These are phyloP conservation scores for Monilinia aucupariae DNA, from an alignment of 2,329 filamentous ascomycete species.

Conservation along the genomic window DNA sequence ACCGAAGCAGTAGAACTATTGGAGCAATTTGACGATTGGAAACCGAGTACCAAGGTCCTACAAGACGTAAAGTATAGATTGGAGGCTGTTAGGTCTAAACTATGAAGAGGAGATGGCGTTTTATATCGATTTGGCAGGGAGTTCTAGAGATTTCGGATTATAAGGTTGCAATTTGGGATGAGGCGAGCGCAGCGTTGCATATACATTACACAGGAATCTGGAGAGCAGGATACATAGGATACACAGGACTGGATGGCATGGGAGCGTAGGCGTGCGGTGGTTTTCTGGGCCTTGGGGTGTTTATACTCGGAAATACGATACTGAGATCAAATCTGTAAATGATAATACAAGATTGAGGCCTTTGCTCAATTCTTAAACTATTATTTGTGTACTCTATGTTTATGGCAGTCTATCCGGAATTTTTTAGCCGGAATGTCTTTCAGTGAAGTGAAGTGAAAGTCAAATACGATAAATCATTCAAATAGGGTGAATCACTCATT, in stretches of 20 bases:
- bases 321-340: background rate
- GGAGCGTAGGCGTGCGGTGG: constrained; percentile 2
- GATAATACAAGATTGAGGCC: background rate
- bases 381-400: background rate
- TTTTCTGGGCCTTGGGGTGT: background rate
- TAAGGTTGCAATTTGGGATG: constrained; percentile 2
- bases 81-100: constrained; percentile 82
- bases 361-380: background rate
- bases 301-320: background rate
- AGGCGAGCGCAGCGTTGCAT: constrained; percentile 3
- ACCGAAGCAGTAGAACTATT: constrained; percentile 74
- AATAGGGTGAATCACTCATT: too few species aligned
- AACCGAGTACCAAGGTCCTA: constrained; percentile 78
- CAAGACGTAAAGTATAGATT: constrained; percentile 95
- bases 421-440: too few species aligned
- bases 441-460: too few species aligned
- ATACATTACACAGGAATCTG: constrained; percentile 4
- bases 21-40: constrained; percentile 90
- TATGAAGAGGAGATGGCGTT: constrained; percentile 37
- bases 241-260: background rate
- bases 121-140: background rate
- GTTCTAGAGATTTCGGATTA: constrained; percentile 12
- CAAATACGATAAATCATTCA: too few species aligned
- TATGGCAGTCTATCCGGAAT: background rate
- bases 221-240: constrained; percentile 3